Conservation (phyloP, 2,329 filamentous ascomycete genomes). For the Arthrobotrys megalospora region DNA sequence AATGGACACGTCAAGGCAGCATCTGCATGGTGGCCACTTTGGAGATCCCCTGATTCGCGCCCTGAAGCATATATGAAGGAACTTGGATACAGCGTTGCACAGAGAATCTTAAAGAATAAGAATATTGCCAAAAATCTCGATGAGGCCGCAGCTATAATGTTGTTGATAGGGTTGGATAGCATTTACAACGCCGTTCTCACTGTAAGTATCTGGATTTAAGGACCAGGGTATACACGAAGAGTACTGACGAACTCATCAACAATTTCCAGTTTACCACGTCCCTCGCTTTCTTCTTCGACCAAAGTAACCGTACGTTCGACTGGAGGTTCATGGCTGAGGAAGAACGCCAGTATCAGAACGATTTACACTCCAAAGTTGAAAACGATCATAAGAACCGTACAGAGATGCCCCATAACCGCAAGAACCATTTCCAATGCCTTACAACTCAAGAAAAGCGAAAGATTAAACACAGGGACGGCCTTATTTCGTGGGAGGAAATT, state of each 20-base stretch:
- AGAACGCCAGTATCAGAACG: conserved; percentile 37
- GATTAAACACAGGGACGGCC: conserved; percentile 39
- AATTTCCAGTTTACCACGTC: conserved; percentile 42
- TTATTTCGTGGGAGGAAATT: conserved; percentile 52
- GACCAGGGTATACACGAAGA: background rate
- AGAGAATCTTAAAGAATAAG: conserved; percentile 46
- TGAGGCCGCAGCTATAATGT: conserved; percentile 52
- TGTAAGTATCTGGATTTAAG: conserved; percentile 4
- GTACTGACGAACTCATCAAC: conserved; percentile 3
- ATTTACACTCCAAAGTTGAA: conserved; percentile 46
- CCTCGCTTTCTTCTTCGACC: conserved; percentile 57
- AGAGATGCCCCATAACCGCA: conserved; percentile 37
- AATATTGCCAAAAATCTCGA: conserved; percentile 26
- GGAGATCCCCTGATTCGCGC: conserved; percentile 2
- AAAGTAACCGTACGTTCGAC: conserved; percentile 54
- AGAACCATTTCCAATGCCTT: conserved; percentile 46
- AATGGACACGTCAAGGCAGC: conserved; percentile 46
- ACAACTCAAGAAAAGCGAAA: conserved; percentile 35
- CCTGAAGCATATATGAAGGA: conserved; percentile 52
- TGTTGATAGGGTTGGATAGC: conserved; percentile 47
- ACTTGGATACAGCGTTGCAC: conserved; percentile 46
- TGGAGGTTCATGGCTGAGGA: conserved; percentile 55
- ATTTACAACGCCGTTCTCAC: conserved; percentile 52
- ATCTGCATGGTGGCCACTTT: conserved; percentile 32
- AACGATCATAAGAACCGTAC: conserved; percentile 45